These are phyloP conservation scores for Austroboletus rostrupii DNA, from an alignment of 1,284 basidiomycete genomes.

Conservation along the genomic window DNA sequence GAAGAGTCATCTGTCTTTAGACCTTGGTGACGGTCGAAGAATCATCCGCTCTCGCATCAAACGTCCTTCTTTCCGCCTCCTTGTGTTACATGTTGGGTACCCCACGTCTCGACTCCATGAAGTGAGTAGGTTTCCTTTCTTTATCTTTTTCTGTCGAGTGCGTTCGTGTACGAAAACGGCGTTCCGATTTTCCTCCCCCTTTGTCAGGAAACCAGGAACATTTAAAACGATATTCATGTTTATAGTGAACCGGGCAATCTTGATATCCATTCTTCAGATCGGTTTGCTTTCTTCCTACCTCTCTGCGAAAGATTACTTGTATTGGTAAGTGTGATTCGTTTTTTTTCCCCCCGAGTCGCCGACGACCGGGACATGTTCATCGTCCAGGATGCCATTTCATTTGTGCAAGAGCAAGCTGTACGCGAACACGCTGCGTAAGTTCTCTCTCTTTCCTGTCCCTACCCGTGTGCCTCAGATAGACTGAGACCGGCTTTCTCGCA, in stretches of 20 bases:
- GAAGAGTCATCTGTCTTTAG: conserved; percentile 5
- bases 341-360: neutral
- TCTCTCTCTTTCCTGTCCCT: too few species aligned
- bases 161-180: neutral
- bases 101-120: conserved; percentile 5
- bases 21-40: conserved; percentile 13
- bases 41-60: conserved; percentile 15
- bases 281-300: conserved; percentile 17
- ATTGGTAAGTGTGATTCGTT: conserved; percentile 8
- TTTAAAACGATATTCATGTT: conserved; percentile 18
- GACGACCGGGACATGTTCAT: neutral
- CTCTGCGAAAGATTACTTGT: conserved; percentile 12
- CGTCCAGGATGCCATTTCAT: conserved; percentile 18
- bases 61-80: conserved; percentile 16
- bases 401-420: conserved; percentile 40
- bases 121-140: conserved; percentile 7
- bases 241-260: conserved; percentile 19
- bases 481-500: conserved; percentile 1
- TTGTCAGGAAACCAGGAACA: conserved; percentile 12
- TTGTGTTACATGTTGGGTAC: conserved; percentile 17
- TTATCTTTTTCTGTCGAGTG: too few species aligned
- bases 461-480: neutral
- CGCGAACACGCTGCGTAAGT: conserved; percentile 17
- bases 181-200: neutral
- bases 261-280: conserved; percentile 18